These are phyloP conservation scores for Gnomoniopsis smithogilvyi DNA, from an alignment of 2,329 filamentous ascomycete species.

Conservation along the genomic window DNA sequence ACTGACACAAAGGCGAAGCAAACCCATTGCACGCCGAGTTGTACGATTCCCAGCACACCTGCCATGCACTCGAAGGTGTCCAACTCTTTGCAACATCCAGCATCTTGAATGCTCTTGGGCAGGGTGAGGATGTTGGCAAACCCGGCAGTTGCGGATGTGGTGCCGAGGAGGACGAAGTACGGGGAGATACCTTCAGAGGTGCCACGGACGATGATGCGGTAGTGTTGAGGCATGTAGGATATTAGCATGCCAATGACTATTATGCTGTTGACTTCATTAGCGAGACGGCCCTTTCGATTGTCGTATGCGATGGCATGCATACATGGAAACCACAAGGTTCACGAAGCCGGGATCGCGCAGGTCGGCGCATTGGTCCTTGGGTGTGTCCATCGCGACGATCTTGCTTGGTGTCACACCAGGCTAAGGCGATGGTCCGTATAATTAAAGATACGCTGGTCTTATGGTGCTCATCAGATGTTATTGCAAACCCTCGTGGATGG, in stretches of 20 bases:
- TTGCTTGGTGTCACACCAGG: neutral
- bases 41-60: constrained; percentile 81
- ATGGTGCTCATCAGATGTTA: neutral
- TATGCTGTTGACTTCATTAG: constrained; percentile 42
- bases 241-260: constrained; percentile 85
- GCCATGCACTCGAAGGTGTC: constrained; percentile 80
- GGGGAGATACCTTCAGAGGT: constrained; percentile 94
- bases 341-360: constrained; percentile 51
- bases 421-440: neutral
- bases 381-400: constrained; percentile 28
- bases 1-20: constrained; percentile 90
- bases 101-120: constrained; percentile 76
- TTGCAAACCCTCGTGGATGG: neutral
- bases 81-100: constrained; percentile 81
- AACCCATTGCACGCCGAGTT: constrained; percentile 87
- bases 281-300: neutral
- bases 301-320: constrained; percentile 22
- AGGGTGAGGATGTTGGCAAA: constrained; percentile 91
- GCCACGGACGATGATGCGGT: constrained; percentile 79
- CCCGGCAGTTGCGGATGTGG: constrained; percentile 81
- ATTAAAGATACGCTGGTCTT: neutral
- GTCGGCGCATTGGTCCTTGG: constrained; percentile 44
- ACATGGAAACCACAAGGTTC: constrained; percentile 57
- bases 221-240: constrained; percentile 93
- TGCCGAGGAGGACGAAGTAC: constrained; percentile 91